Evolutionary conservation across 2,329 filamentous ascomycete species (phyloP).

Genomic region (Kalmusia sp.): DNA sequence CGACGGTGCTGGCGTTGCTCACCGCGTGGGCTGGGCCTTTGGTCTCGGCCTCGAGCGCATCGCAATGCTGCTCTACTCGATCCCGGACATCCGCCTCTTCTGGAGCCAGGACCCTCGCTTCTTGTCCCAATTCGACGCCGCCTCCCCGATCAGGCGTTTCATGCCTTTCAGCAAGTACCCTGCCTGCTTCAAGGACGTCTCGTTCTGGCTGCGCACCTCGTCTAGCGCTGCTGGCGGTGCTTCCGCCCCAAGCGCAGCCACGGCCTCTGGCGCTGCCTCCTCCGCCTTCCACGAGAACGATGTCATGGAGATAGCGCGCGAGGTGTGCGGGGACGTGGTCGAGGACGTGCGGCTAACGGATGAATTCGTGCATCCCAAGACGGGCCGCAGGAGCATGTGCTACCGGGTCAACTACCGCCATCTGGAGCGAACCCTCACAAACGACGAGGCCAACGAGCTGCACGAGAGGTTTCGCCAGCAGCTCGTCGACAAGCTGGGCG

Average conservation of each 20-base stretch:
- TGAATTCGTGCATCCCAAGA: constrained; percentile 87
- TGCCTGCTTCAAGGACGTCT: constrained; percentile 87
- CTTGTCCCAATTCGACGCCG: constrained; percentile 74
- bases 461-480: constrained; percentile 72
- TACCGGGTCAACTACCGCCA: constrained; percentile 95
- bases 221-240: constrained; percentile 35
- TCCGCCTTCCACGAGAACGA: constrained; percentile 96
- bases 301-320: constrained; percentile 92
- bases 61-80: constrained; percentile 95
- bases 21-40: constrained; percentile 91
- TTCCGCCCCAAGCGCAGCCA: neutral
- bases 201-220: constrained; percentile 77
- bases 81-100: constrained; percentile 95
- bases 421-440: constrained; percentile 87
- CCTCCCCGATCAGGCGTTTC: constrained; percentile 67
- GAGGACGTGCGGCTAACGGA: constrained; percentile 89
- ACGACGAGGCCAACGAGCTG: constrained; percentile 77
- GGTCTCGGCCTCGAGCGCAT: constrained; percentile 93
- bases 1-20: constrained; percentile 75
- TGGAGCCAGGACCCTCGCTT: constrained; percentile 90
- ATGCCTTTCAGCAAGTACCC: constrained; percentile 91
- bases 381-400: constrained; percentile 81
- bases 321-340: constrained; percentile 79
- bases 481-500: constrained; percentile 74
- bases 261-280: too few relatives aligned